These are phyloP conservation scores for Solanum lycopersicoides DNA, from an alignment of 257 asterid genomes.

Conservation along the genomic window DNA sequence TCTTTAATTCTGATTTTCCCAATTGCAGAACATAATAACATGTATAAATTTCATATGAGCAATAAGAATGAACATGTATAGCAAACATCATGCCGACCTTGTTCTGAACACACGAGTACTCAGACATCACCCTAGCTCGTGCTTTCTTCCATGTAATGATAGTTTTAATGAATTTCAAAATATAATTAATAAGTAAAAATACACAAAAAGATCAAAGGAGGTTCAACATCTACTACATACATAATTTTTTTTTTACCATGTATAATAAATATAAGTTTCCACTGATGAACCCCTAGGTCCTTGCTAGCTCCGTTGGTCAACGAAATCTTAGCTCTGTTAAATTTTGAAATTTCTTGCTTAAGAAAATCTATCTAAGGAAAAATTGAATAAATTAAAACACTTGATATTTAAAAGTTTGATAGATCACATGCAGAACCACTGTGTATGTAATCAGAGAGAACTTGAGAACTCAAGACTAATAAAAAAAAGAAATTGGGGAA, in stretches of 20 bases:
- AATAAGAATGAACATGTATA: constrained; percentile 38
- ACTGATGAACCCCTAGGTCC: no score
- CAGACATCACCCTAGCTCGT: constrained; percentile 28
- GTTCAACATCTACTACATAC: no score
- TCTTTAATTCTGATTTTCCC: no score
- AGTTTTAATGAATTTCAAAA: constrained; percentile 3
- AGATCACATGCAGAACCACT: not conserved
- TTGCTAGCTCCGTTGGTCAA: no score
- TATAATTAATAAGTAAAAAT: no score
- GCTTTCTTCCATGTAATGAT: constrained; percentile 38
- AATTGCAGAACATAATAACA: no score
- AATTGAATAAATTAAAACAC: not conserved
- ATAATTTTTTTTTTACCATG: no score
- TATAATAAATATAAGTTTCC: no score
- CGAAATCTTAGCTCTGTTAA: constrained; percentile 32
- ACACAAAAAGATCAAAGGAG: no score
- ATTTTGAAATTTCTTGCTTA: constrained; percentile 23
- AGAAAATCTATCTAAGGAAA: not conserved
- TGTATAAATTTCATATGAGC: no score
- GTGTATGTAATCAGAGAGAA: not conserved
- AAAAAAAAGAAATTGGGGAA: not conserved
- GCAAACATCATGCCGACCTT: constrained; percentile 40
- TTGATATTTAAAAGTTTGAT: not conserved
- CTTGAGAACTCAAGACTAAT: not conserved
- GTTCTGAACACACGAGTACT: constrained; percentile 30